Evolutionary conservation across 495 filamentous ascomycete species (phyloP).

Genomic region (Clavariopsis aquatica): DNA sequence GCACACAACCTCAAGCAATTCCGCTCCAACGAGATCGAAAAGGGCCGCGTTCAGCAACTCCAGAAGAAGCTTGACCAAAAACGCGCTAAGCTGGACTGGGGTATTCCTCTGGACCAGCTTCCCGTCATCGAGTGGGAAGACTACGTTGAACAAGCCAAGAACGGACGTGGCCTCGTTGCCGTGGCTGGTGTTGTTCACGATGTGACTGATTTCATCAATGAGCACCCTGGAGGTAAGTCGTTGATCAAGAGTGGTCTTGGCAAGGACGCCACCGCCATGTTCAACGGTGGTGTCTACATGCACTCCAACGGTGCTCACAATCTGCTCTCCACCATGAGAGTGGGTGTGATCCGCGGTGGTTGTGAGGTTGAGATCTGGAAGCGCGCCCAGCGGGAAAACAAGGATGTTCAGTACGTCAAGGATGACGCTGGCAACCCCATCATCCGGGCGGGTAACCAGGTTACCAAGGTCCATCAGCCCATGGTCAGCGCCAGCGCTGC

Average conservation of each 20-base stretch:
- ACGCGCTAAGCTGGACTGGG: slow-evolving; percentile 91
- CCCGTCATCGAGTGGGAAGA: slow-evolving; percentile 97
- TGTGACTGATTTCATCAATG: slow-evolving; percentile 89
- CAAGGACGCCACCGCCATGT: slow-evolving; percentile 98
- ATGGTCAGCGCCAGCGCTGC: slow-evolving; percentile 73
- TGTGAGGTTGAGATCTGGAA: slow-evolving; percentile 99
- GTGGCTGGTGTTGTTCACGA: slow-evolving; percentile 97
- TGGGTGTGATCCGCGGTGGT: slow-evolving; percentile 93
- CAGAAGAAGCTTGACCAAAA: slow-evolving; percentile 99
- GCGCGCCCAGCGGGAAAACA: slow-evolving; percentile 85
- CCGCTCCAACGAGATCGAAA: slow-evolving; percentile 97
- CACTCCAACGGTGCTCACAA: slow-evolving; percentile 99
- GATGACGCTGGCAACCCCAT: slow-evolving; percentile 81
- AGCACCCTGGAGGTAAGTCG: slow-evolving; percentile 95
- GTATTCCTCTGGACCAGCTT: slow-evolving; percentile 86
- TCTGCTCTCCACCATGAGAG: slow-evolving; percentile 91
- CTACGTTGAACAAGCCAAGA: slow-evolving; percentile 83
- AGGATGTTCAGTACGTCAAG: slow-evolving; percentile 75
- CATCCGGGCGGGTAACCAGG: slow-evolving; percentile 85
- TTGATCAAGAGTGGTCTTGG: slow-evolving; percentile 90
- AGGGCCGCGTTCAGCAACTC: slow-evolving; percentile 92
- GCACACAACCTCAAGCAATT: slow-evolving; percentile 97
- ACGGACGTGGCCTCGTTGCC: slow-evolving; percentile 82
- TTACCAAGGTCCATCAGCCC: slow-evolving; percentile 78
- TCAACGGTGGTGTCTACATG: slow-evolving; percentile 98